A percentile compares a stretch with the other conserved stretches of the same genome.
phyloP scores from a whole-genome alignment of 2,329 filamentous ascomycete genomes.

The Claviceps maximensis region DNA sequence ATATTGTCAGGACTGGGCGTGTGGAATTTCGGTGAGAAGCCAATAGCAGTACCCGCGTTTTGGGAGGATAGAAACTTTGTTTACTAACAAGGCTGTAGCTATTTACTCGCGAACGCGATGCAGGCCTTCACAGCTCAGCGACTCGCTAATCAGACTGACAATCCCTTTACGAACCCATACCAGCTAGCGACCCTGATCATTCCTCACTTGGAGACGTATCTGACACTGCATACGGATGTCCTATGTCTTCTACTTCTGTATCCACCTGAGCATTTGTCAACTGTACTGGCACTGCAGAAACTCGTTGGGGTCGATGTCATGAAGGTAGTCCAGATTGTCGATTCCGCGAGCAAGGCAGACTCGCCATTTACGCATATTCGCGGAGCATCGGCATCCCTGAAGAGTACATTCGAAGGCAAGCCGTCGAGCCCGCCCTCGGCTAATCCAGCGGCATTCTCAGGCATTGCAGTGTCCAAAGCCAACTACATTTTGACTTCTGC shows the following conservation, averaged over 20 bases:
- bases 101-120: slow-evolving; percentile 47
- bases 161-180: slow-evolving; percentile 39
- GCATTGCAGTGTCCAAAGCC: slow-evolving; percentile 32
- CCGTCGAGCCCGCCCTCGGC: slow-evolving; percentile 11
- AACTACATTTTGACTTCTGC: slow-evolving; percentile 44
- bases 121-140: slow-evolving; percentile 41
- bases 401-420: slow-evolving; percentile 12
- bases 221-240: slow-evolving; percentile 37
- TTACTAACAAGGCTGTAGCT: slow-evolving; percentile 24
- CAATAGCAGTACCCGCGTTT: background rate
- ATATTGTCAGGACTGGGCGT: slow-evolving; percentile 37
- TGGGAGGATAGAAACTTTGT: background rate
- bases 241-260: slow-evolving; percentile 48
- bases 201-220: slow-evolving; percentile 47
- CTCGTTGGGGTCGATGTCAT: slow-evolving; percentile 42
- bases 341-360: slow-evolving; percentile 25
- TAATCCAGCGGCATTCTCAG: slow-evolving; percentile 14
- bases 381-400: slow-evolving; percentile 19
- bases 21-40: slow-evolving; percentile 45
- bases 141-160: slow-evolving; percentile 35
- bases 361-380: slow-evolving; percentile 27
- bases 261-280: slow-evolving; percentile 40
- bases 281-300: slow-evolving; percentile 43
- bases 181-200: slow-evolving; percentile 45
- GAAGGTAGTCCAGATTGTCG: slow-evolving; percentile 45